Evolutionary conservation across 2,329 filamentous ascomycete species (phyloP), one percentile per base, ranked within the genome.

Genomic region (Calonectria pauciramosa): DNA sequence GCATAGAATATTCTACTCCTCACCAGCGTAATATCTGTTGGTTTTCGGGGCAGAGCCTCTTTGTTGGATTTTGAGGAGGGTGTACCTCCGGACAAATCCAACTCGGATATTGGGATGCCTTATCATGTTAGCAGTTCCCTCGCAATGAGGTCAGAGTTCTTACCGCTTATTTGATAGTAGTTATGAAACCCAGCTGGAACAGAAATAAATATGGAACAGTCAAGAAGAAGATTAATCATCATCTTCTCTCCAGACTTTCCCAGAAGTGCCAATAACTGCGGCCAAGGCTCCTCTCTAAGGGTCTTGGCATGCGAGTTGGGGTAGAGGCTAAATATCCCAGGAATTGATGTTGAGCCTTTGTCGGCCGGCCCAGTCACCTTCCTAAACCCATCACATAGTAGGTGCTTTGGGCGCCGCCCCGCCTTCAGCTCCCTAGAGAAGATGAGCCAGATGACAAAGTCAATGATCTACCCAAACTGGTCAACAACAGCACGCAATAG

Each of bases 1-100:
- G 94, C 94, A 84, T 98, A 99, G 65, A 99, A 89, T 88, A 98
- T 97, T 26, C 95, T 92, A 81, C 91, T 95, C 74, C 96, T 93
- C 60, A 96, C 91, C 80, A 99, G 94, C 1, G 88, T 86, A 72
- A 99, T 95, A 20, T 92, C 90, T 51, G 90, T 90, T 13, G 89
- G 87, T 20, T 84, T 82, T 30, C 82, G 28, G 5, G 23, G 34
- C 14, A 78, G 11, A 52, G 60, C 38, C 49, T 56, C 23, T 28
- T 49, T 4, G 16, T 9, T 16, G 51, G 65, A 16, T 44, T 63
- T 16, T 71, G 75, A 51, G 3, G 72, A 75, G 26, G 70, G 59
- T 41, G 63, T 68, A 20, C 73, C 75, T 59, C 68, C 77, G 71
- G 71, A 84, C 71, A 79, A 68, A 49, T 86, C 82, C 41, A 87